Conservation (phyloP, 805 yeast genomes). For the Pichia nanzhaoensis region DNA sequence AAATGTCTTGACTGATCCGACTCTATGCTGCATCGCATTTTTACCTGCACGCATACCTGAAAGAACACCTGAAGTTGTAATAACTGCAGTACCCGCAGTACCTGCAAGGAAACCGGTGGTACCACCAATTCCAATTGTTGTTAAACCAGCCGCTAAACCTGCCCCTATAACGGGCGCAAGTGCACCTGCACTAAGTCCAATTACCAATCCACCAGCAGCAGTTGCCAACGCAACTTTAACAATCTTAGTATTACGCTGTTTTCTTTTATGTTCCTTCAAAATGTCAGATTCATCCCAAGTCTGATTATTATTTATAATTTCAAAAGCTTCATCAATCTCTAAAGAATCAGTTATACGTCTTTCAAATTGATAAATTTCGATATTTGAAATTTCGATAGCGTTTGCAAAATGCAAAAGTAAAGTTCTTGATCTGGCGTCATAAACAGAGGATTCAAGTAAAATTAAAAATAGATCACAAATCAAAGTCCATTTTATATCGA, state of each 20-base stretch:
- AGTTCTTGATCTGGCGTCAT: slow-evolving; percentile 84
- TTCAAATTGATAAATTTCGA: slow-evolving; percentile 85
- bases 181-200: slow-evolving; percentile 92
- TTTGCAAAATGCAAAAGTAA: slow-evolving; percentile 64
- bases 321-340: slow-evolving; percentile 59
- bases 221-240: slow-evolving; percentile 93
- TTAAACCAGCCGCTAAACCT: slow-evolving; percentile 93
- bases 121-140: slow-evolving; percentile 94
- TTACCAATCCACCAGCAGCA: slow-evolving; percentile 87
- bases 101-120: slow-evolving; percentile 91
- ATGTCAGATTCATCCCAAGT: slow-evolving; percentile 68
- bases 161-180: slow-evolving; percentile 98
- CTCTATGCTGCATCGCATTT: slow-evolving; percentile 76
- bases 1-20: slow-evolving; percentile 89
- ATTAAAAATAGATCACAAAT: slow-evolving; percentile 84
- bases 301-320: slow-evolving; percentile 35
- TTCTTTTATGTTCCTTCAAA: slow-evolving; percentile 64
- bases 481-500: slow-evolving; percentile 89
- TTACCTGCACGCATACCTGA: slow-evolving; percentile 88
- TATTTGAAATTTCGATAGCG: slow-evolving; percentile 46
- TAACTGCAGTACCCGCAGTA: slow-evolving; percentile 91
- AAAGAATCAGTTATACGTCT: slow-evolving; percentile 83
- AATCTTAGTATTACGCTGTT: slow-evolving; percentile 56
- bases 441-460: slow-evolving; percentile 73
- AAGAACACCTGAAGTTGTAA: slow-evolving; percentile 85